Evolutionary conservation across 2,329 filamentous ascomycete species (phyloP), one percentile per base, ranked within the genome.

Genomic region (Diplocarpon mali): DNA sequence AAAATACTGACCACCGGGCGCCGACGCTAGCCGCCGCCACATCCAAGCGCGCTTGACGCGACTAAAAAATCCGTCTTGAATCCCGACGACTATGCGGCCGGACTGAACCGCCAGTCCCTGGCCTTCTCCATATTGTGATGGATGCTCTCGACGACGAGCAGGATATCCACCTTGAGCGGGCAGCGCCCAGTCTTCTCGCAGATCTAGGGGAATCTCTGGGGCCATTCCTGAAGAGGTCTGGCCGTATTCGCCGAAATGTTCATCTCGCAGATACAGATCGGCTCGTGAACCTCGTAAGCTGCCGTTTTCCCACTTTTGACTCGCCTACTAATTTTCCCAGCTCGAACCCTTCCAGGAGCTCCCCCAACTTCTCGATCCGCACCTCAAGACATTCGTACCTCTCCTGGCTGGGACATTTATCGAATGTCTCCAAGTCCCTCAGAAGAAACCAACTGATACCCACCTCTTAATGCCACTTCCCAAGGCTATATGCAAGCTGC

Each of bases 331-430:
- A 43, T 24, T 2, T 2, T 34, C 30, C 10, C 40, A 59, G 55
- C 76, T 98, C 40, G 88, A 95, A 55, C 80, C 84, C 2, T 98
- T 96, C 56, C 90, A 96, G 70, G 89, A 95, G 69, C 82, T 93
- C 53, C 92, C 92, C 14, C 92, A 98, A 62, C 73, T 96, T 32
- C 75, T 98, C 20, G 92, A 98, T 65, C 78, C 86, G 9, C 76
- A 90, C 62, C 72, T 98, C 35, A 79, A 83, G 40, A 73, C 67
- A 51, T 79, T 93, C 64, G 70, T 96, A 40, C 82, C 85, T 17
- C 68, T 76, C 34, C 70, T 96, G 30, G 79, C 86, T 20, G 73
- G 81, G 57, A 82, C 85, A 14, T 93, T 90, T 57, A 67, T 95
- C 15, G 75, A 78, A 43, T 79, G 78, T 56, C 66, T 88, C 8